These are phyloP conservation scores for Cutaneotrichosporon curvatum DNA, from an alignment of 1,284 basidiomycete genomes.

Conservation along the genomic window DNA sequence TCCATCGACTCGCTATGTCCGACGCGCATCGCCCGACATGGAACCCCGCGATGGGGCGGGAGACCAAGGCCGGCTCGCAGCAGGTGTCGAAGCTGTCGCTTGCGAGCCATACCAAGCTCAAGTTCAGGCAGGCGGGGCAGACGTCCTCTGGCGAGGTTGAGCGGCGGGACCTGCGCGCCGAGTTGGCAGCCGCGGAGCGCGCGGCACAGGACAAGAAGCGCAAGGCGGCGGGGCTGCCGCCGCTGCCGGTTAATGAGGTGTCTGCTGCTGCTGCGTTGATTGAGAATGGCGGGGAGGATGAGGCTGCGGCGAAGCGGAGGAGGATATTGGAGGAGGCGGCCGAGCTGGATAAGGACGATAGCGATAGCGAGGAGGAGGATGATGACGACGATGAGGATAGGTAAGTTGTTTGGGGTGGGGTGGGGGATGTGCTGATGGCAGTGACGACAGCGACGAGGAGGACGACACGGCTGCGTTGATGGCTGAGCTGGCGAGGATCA, in stretches of 20 bases:
- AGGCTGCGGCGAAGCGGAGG: constrained; percentile 64
- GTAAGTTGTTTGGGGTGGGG: constrained; percentile 33
- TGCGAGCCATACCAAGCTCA: constrained; percentile 88
- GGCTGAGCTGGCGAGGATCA: constrained; percentile 90
- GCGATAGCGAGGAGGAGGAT: constrained; percentile 51
- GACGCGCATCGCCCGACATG: constrained; percentile 47
- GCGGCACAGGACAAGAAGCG: constrained; percentile 79
- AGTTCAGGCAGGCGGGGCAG: constrained; percentile 87
- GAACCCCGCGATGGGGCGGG: constrained; percentile 45
- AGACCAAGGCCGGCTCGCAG: constrained; percentile 69
- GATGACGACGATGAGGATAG: constrained; percentile 34
- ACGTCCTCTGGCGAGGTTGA: constrained; percentile 66
- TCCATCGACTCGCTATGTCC: constrained; percentile 29
- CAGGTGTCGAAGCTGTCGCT: constrained; percentile 84
- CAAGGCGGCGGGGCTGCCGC: constrained; percentile 66
- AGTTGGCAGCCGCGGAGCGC: constrained; percentile 71
- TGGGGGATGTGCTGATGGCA: constrained; percentile 31
- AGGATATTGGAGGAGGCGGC: constrained; percentile 74
- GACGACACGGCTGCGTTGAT: constrained; percentile 88
- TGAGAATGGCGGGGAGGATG: constrained; percentile 44
- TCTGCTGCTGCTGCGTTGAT: constrained; percentile 17
- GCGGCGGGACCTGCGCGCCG: constrained; percentile 70
- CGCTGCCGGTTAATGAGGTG: constrained; percentile 28
- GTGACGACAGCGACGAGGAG: constrained; percentile 53
- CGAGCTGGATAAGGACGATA: constrained; percentile 79